Evolutionary conservation across 164 flowering plant species (phyloP).

Genomic region (Sextonia rubra): DNA sequence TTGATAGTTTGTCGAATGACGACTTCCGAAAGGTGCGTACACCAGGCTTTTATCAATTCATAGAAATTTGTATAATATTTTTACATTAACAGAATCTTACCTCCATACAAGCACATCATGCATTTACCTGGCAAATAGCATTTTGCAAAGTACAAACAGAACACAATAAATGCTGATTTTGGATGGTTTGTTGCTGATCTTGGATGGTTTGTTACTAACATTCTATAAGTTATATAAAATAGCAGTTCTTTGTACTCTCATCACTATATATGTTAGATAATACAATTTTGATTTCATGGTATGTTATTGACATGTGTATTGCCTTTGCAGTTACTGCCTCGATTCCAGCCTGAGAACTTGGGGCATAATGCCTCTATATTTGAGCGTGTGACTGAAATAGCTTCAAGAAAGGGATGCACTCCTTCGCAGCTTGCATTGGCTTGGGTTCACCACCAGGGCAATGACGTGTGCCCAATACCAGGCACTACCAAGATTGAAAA

Average conservation of each 20-base stretch:
- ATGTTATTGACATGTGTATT: background rate
- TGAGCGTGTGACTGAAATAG: slow-evolving; percentile 25
- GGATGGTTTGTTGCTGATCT: no score
- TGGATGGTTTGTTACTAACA: no score
- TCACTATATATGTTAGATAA: no score
- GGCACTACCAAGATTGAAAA: slow-evolving; percentile 52
- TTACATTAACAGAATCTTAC: background rate
- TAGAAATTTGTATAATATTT: background rate
- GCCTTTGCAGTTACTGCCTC: slow-evolving; percentile 26
- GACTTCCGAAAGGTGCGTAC: background rate
- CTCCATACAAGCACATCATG: background rate
- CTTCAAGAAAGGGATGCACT: slow-evolving; percentile 34
- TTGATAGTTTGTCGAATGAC: slow-evolving; percentile 17
- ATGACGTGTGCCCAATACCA: slow-evolving; percentile 38
- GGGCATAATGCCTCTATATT: slow-evolving; percentile 28
- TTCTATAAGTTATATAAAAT: no score
- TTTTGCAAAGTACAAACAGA: background rate
- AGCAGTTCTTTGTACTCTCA: no score
- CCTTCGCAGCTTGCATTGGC: slow-evolving; percentile 39
- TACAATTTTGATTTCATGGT: background rate
- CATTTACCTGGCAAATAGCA: background rate
- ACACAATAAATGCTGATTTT: no score
- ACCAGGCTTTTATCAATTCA: no score
- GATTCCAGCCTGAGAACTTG: slow-evolving; percentile 29
- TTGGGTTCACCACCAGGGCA: slow-evolving; percentile 41